These are phyloP conservation scores for Neurospora sp. DNA, from an alignment of 2,329 filamentous ascomycete genomes.

Conservation along the genomic window DNA sequence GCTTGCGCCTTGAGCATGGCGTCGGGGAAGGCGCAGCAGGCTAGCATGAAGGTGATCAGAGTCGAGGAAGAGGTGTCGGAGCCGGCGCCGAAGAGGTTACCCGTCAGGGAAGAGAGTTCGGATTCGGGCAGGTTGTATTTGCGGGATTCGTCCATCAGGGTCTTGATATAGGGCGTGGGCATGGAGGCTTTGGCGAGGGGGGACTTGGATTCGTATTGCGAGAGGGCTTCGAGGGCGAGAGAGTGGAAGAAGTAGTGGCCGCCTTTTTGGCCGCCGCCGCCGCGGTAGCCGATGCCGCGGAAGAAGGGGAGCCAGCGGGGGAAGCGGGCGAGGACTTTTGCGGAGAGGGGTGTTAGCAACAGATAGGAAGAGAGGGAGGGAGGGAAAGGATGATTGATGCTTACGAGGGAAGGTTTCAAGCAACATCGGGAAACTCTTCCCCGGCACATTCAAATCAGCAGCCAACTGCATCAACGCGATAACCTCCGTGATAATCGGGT, in stretches of 20 bases:
- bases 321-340: slow-evolving; percentile 34
- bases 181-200: slow-evolving; percentile 14
- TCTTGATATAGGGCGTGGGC: slow-evolving; percentile 31
- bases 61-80: slow-evolving; percentile 39
- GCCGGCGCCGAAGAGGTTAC: slow-evolving; percentile 38
- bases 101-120: slow-evolving; percentile 36
- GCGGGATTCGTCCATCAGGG: slow-evolving; percentile 35
- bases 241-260: slow-evolving; percentile 42
- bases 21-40: slow-evolving; percentile 38
- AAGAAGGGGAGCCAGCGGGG: slow-evolving; percentile 42
- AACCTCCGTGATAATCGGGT: slow-evolving; percentile 51
- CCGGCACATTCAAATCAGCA: slow-evolving; percentile 43
- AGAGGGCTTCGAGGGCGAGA: slow-evolving; percentile 37
- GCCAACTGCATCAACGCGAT: slow-evolving; percentile 47
- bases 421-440: slow-evolving; percentile 45
- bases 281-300: slow-evolving; percentile 32
- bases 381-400: background rate
- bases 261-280: slow-evolving; percentile 23
- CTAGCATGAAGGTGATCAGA: slow-evolving; percentile 37
- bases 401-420: slow-evolving; percentile 42
- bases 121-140: slow-evolving; percentile 34
- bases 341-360: background rate
- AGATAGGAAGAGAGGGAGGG: background rate
- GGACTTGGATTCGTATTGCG: slow-evolving; percentile 24
- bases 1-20: slow-evolving; percentile 37